A percentile compares a stretch with the other conserved stretches of the same genome.
Conservation (phyloP, 768 basidiomycete species). For the Boletus rex-veris region DNA sequence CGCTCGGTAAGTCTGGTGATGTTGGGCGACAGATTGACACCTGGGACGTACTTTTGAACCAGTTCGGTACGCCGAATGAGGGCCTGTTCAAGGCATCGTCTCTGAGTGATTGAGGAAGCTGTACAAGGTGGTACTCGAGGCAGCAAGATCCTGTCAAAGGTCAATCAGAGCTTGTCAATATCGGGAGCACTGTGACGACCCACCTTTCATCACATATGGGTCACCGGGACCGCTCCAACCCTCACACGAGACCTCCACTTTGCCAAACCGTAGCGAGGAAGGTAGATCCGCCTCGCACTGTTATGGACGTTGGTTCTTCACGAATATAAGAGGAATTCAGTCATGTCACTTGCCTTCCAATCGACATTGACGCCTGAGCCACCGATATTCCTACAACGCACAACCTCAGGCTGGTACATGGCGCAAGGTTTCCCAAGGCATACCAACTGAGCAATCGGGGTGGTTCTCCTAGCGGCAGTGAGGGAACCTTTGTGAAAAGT, state of each 20-base stretch:
- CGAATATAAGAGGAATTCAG: background rate
- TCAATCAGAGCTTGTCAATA: background rate
- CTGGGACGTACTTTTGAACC: slow-evolving; percentile 22
- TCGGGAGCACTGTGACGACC: slow-evolving; percentile 8
- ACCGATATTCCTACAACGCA: slow-evolving; percentile 80
- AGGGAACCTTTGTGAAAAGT: slow-evolving; percentile 70
- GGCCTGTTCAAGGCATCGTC: slow-evolving; percentile 16
- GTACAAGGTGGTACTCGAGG: slow-evolving; percentile 77
- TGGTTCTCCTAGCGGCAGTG: slow-evolving; percentile 65
- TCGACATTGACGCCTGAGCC: slow-evolving; percentile 77
- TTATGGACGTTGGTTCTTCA: slow-evolving; percentile 5
- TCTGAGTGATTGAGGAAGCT: slow-evolving; percentile 46
- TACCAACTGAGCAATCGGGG: slow-evolving; percentile 70
- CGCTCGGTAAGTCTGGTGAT: background rate
- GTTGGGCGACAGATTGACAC: background rate
- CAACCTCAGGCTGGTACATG: slow-evolving; percentile 75
- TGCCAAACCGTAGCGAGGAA: slow-evolving; percentile 74
- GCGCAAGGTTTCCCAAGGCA: slow-evolving; percentile 80
- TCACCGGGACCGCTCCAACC: slow-evolving; percentile 86
- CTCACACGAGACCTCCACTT: slow-evolving; percentile 85
- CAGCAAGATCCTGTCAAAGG: slow-evolving; percentile 70
- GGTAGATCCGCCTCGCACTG: slow-evolving; percentile 92
- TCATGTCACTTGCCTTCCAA: slow-evolving; percentile 67
- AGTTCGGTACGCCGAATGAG: slow-evolving; percentile 6
- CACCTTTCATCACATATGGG: slow-evolving; percentile 80